A percentile compares a stretch with the other conserved stretches of the same genome.
Conservation (phyloP, 129 eudicot genomes). For the Flaveria trinervia region DNA sequence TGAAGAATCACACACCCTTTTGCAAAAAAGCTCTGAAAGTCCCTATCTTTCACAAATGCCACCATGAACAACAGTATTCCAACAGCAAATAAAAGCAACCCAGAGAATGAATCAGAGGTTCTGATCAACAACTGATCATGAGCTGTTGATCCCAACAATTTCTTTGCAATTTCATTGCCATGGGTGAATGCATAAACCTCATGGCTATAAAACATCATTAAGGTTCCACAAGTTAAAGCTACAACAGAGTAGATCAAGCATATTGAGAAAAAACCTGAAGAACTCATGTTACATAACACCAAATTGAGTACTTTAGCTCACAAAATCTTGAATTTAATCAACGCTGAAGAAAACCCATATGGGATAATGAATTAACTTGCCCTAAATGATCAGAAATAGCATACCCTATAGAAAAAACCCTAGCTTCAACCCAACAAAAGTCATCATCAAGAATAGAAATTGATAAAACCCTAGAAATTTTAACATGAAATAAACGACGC, state of each 20-base stretch:
- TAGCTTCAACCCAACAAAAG: conserved; percentile 22
- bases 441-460: conserved; percentile 18
- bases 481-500: conserved; percentile 18
- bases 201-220: conserved; percentile 84
- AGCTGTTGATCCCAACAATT: conserved; percentile 84
- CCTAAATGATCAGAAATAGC: conserved; percentile 19
- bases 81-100: conserved; percentile 78
- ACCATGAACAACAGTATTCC: conserved; percentile 90
- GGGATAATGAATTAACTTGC: background rate
- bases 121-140: conserved; percentile 76
- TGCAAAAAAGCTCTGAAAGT: conserved; percentile 84
- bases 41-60: conserved; percentile 83
- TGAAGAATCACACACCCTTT: conserved; percentile 92
- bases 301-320: conserved; percentile 20
- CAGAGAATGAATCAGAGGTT: conserved; percentile 93
- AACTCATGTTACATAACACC: conserved; percentile 52
- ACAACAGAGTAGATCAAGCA: conserved; percentile 74
- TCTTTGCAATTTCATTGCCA: conserved; percentile 69
- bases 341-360: conserved; percentile 38
- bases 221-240: conserved; percentile 69
- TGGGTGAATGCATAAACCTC: conserved; percentile 78
- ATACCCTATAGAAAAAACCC: conserved; percentile 24
- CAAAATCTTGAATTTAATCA: conserved; percentile 16
- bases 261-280: conserved; percentile 68
- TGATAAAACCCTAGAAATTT: conserved; percentile 14